A percentile compares a stretch with the other conserved stretches of the same genome.
phyloP scores from a whole-genome alignment of 208 protist genomes.

The Hexamita inflata region DNA sequence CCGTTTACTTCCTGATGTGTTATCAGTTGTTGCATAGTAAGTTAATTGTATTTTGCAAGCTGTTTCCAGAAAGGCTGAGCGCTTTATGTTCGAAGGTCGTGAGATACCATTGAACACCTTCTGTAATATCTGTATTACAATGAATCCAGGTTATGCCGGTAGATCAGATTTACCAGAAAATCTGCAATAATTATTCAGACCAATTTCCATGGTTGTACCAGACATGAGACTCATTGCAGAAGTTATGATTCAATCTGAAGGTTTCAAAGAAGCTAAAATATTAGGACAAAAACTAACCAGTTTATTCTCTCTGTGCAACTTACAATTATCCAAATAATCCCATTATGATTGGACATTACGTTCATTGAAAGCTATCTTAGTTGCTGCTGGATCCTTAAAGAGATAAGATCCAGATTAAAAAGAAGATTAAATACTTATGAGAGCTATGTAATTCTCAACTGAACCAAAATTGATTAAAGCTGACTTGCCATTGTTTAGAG shows the following conservation, averaged over 20 bases:
- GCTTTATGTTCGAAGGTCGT: constrained; percentile 68
- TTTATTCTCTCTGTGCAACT: constrained; percentile 77
- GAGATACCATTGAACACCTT: constrained; percentile 79
- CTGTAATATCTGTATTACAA: constrained; percentile 86
- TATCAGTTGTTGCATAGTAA: constrained; percentile 93
- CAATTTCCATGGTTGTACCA: constrained; percentile 86
- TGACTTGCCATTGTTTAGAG: constrained; percentile 77
- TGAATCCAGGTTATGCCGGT: constrained; percentile 92
- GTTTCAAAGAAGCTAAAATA: constrained; percentile 61
- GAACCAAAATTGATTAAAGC: constrained; percentile 83
- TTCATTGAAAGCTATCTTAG: constrained; percentile 83
- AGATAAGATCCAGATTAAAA: constrained; percentile 64
- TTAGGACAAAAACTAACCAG: constrained; percentile 73
- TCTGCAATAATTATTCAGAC: constrained; percentile 82
- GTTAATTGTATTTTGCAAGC: constrained; percentile 73
- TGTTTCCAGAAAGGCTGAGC: constrained; percentile 73
- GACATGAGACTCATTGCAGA: constrained; percentile 82
- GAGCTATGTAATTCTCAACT: constrained; percentile 84
- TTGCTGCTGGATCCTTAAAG: constrained; percentile 76
- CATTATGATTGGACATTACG: constrained; percentile 89
- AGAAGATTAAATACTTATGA: constrained; percentile 78
- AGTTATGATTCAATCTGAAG: constrained; percentile 88
- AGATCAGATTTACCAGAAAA: constrained; percentile 86
- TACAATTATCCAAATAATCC: constrained; percentile 72
- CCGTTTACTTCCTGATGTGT: constrained; percentile 86